These are phyloP conservation scores for Gastrolobium villosum DNA, from an alignment of 306 rosid genomes.

Conservation along the genomic window DNA sequence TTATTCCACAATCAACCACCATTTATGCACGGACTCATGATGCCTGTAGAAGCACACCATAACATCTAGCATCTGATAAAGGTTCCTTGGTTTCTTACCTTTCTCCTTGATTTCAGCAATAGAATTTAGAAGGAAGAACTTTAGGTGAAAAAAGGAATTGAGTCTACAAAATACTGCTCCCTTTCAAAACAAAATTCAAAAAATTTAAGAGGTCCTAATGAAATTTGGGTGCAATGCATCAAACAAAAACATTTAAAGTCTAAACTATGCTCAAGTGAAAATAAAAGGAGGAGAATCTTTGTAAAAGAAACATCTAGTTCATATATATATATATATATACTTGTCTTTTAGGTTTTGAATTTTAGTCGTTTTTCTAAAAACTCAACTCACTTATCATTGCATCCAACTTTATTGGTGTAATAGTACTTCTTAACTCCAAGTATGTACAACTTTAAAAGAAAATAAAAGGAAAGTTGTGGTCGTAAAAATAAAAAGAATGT, in stretches of 20 bases:
- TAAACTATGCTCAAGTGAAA: too few species aligned
- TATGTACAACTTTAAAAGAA: too few species aligned
- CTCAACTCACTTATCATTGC: background rate
- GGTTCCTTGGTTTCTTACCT: background rate
- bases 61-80: background rate
- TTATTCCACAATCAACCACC: conserved; percentile 1
- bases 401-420: background rate
- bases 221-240: too few species aligned
- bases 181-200: too few species aligned
- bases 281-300: too few species aligned
- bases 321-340: too few species aligned
- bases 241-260: too few species aligned
- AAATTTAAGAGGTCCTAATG: too few species aligned
- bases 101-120: conserved; percentile 34
- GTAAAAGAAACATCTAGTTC: too few species aligned
- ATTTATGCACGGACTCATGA: conserved; percentile 13
- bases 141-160: background rate
- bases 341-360: background rate
- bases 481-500: background rate
- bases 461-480: background rate
- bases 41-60: background rate
- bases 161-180: too few species aligned
- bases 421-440: background rate
- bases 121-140: conserved; percentile 18
- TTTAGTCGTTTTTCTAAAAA: background rate